These are phyloP conservation scores for Ogataea kodamae DNA, from an alignment of 805 yeast species.

Conservation along the genomic window DNA sequence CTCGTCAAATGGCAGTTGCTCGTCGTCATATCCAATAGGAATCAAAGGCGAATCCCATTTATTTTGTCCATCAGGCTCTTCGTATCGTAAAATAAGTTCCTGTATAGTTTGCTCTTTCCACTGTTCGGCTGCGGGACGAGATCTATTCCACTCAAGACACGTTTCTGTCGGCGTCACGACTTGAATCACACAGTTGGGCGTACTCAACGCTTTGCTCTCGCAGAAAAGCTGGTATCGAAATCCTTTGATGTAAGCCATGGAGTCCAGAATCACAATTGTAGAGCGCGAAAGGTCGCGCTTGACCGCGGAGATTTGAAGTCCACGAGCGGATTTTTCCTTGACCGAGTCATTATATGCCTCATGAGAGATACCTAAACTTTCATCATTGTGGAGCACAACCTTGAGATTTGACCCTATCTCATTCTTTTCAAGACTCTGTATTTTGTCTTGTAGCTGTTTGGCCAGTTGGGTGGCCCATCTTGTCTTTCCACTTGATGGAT, in stretches of 20 bases:
- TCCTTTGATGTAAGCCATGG: constrained; percentile 88
- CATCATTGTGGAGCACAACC: constrained; percentile 74
- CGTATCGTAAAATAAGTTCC: constrained; percentile 79
- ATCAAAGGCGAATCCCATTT: constrained; percentile 95
- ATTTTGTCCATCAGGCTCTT: constrained; percentile 82
- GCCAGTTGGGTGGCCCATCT: constrained; percentile 61
- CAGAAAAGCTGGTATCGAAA: constrained; percentile 91
- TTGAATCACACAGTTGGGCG: constrained; percentile 81
- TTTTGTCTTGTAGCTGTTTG: constrained; percentile 43
- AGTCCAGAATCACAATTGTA: constrained; percentile 78
- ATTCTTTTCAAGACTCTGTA: constrained; percentile 37
- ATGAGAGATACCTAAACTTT: constrained; percentile 67
- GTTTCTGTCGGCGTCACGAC: constrained; percentile 63
- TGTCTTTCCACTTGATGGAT: constrained; percentile 82
- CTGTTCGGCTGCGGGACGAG: constrained; percentile 28
- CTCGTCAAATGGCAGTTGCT: constrained; percentile 56
- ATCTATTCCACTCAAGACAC: constrained; percentile 60
- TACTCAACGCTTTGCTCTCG: constrained; percentile 81
- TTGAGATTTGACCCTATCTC: constrained; percentile 54
- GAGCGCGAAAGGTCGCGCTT: constrained; percentile 70
- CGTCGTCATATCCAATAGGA: constrained; percentile 58
- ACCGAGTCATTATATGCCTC: constrained; percentile 65
- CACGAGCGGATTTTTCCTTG: constrained; percentile 78
- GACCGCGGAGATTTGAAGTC: constrained; percentile 83
- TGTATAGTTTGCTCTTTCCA: constrained; percentile 69